These are phyloP conservation scores for Halophytophthora batemanensis DNA, from an alignment of 352 stramenopile genomes.

Conservation along the genomic window DNA sequence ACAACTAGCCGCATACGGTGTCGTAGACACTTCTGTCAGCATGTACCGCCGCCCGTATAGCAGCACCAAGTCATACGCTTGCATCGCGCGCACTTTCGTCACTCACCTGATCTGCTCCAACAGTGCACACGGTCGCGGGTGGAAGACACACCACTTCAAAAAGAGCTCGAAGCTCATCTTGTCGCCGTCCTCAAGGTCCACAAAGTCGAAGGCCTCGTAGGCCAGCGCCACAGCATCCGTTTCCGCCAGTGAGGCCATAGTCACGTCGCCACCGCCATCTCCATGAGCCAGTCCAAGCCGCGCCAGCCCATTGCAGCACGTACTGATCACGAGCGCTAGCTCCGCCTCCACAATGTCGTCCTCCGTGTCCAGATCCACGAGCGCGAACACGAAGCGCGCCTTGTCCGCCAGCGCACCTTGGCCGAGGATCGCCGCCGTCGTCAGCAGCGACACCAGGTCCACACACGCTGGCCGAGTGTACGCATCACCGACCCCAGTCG, in stretches of 20 bases:
- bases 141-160: conserved; percentile 62
- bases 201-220: conserved; percentile 67
- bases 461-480: conserved; percentile 18
- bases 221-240: conserved; percentile 53
- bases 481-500: neutral
- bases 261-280: neutral
- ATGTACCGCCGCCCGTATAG: no score
- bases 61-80: no score
- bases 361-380: conserved; percentile 72
- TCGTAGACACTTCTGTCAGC: no score
- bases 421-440: conserved; percentile 35
- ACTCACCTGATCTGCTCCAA: conserved; percentile 48
- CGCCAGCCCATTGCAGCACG: conserved; percentile 41
- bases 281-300: conserved; percentile 29
- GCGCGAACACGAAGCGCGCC: conserved; percentile 53
- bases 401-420: conserved; percentile 52
- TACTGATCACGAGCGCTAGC: conserved; percentile 59
- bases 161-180: conserved; percentile 75
- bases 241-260: conserved; percentile 13
- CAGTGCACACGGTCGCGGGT: conserved; percentile 52
- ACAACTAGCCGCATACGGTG: conserved; percentile 23
- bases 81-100: neutral
- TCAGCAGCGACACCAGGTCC: conserved; percentile 59
- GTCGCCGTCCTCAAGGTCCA: conserved; percentile 49
- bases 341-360: conserved; percentile 75